Base-by-base conservation (phyloP, 495 filamentous ascomycete genomes). In the Talaromyces wortmannii region DNA sequence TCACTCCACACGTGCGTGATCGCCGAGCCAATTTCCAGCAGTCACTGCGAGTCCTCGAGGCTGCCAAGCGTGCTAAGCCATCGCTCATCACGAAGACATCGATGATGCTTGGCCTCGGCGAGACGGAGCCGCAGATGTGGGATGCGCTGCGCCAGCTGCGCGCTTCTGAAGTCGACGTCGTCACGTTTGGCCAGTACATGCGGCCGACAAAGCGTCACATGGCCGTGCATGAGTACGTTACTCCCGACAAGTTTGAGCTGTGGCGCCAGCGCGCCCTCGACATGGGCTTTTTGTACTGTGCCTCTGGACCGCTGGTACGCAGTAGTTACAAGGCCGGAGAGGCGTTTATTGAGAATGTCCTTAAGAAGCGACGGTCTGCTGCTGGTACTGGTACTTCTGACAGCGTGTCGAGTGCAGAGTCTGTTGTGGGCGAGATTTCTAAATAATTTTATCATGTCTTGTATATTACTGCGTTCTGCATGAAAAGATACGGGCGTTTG, bases 141-240 rank as follows among this genome's bases (percentile, higher is more conserved):
- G 81, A 88, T 57, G 81, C 92, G 7, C 71, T 98, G 46, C 80
- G 76, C 79, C 88, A 95, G 64, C 77, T 97, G 30, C 83, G 94
- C 18, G 83, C 83, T 53, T 74, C 83, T 40, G 77, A 88, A 57
- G 91, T 96, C 23, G 94, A 98, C 57, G 90, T 98, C 11, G 90
- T 98, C 40, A 98, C 94, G 0, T 97, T 98, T 56, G 94, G 95
- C 4, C 94, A 98, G 77, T 98, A 98, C 76, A 98, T 98, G 94
- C 88, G 91, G 4, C 94, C 94, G 10, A 98, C 94, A 8, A 97
- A 96, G 79, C 82, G 91, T 4, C 94, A 98, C 71, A 92, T 98
- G 85, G 85, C 92, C 64, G 94, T 98, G 12, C 84, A 92, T 59
- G 89, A 91, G 63, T 98, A 98, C 65, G 82, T 97, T 33, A 92